A percentile compares a stretch with the other conserved stretches of the same genome.
phyloP scores from a whole-genome alignment of 495 filamentous ascomycete species.

The Trichoderma gamsii region DNA sequence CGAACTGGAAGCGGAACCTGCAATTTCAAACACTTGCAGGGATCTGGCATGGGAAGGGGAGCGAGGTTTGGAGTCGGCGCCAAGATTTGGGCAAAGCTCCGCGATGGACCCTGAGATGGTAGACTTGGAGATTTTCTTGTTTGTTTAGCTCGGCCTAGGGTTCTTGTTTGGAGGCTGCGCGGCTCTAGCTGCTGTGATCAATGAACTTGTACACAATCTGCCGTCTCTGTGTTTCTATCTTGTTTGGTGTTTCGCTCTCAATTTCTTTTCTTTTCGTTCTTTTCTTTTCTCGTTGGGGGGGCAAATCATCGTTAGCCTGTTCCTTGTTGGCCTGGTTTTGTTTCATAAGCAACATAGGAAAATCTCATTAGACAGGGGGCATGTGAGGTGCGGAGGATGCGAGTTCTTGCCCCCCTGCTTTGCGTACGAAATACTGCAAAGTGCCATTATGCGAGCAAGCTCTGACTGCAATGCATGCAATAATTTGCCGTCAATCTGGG shows the following conservation, averaged over 20 bases:
- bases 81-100: constrained; percentile 12
- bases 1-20: constrained; percentile 8
- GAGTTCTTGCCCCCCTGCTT: neutral
- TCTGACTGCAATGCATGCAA: neutral
- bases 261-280: neutral
- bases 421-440: neutral
- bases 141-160: no score
- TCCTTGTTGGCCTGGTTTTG: neutral
- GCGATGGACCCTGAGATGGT: neutral
- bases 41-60: neutral
- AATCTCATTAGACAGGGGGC: constrained; percentile 4
- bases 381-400: constrained; percentile 8
- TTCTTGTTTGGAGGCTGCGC: no score
- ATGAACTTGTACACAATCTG: no score
- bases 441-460: constrained; percentile 3
- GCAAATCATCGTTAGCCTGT: neutral
- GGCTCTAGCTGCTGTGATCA: no score
- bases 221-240: no score
- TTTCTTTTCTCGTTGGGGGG: neutral
- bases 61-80: neutral
- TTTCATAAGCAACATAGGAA: neutral
- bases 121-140: neutral
- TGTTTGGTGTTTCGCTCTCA: neutral
- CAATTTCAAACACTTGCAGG: constrained; percentile 10
- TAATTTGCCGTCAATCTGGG: neutral